A percentile compares a stretch with the other conserved stretches of the same genome.
Conservation (phyloP, 495 filamentous ascomycete species). For the Xylaria curta region DNA sequence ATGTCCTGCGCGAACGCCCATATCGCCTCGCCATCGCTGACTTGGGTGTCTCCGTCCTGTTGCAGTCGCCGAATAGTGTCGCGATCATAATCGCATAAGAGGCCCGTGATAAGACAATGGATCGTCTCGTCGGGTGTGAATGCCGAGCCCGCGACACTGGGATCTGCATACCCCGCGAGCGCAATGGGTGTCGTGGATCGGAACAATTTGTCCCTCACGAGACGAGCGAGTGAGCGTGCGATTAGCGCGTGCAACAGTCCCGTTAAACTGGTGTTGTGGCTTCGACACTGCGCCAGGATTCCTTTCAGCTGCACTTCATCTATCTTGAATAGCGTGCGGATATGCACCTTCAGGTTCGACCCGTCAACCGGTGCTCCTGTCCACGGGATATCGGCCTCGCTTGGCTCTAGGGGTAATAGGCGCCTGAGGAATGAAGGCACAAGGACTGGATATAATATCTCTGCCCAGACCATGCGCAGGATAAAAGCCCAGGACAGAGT, state of each 20-base stretch:
- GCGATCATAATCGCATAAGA: conserved; percentile 23
- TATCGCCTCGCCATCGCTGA: conserved; percentile 1
- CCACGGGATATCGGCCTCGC: conserved; percentile 32
- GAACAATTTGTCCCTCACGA: conserved; percentile 23
- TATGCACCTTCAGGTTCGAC: conserved; percentile 28
- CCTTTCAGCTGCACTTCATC: neutral
- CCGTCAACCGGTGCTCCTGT: conserved; percentile 32
- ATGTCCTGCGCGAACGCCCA: conserved; percentile 25
- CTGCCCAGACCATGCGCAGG: conserved; percentile 32
- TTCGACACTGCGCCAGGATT: conserved; percentile 33
- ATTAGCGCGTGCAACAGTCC: conserved; percentile 39
- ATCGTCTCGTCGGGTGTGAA: conserved; percentile 24
- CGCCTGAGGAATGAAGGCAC: conserved; percentile 21
- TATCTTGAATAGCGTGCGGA: conserved; percentile 31
- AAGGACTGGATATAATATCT: conserved; percentile 25
- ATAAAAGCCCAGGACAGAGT: conserved; percentile 35
- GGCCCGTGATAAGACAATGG: conserved; percentile 36
- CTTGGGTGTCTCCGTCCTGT: conserved; percentile 2
- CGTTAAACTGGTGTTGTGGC: conserved; percentile 37
- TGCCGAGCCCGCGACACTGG: neutral
- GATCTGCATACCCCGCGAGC: conserved; percentile 33
- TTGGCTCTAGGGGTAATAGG: conserved; percentile 19
- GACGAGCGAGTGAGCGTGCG: conserved; percentile 33
- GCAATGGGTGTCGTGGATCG: conserved; percentile 39
- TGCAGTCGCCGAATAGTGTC: conserved; percentile 7